Base-by-base conservation (phyloP, 2,329 filamentous ascomycete species). In the Fusarium veterinarium region DNA sequence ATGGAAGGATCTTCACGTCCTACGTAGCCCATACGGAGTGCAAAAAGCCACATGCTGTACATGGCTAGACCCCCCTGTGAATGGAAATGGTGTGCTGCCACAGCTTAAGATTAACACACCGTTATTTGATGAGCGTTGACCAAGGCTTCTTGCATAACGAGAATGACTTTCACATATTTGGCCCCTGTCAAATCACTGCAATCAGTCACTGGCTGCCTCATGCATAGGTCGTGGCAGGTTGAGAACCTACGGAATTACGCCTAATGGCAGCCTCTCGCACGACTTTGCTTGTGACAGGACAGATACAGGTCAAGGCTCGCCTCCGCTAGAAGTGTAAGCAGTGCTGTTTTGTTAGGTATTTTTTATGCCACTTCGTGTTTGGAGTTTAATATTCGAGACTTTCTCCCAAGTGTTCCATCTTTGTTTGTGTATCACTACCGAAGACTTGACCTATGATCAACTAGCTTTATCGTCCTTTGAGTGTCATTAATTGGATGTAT, bases 151-250 rank as follows among this genome's bases (percentile, higher is more conserved):
- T 53, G 41, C 20, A 64, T 41, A 31, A 46, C n/a, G 42, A 46
- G 33, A 23, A 66, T 60, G 19, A 13, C 28, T 45, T 51, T 30
- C n/a, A 72, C 33, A 40, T 48, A 40, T 55, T 20, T 25, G 10
- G 9, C 20, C 69, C 60, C 60, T 62, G 55, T 70, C 13, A 59
- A 31, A 42, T 14, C 12, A 25, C 33, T 48, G 12, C 33, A 42
- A 55, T 61, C 51, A 53, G 59, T 73, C 60, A 66, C 51, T 55
- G 40, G 35, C 9, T 52, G 35, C 28, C 45, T 59, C 52, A 58
- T 73, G 69, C 59, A 45, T 57, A 49, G 30, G 45, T 65, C 64
- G 64, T 72, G 69, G 64, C 69, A 72, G 44, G 46, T 44, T 16
- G 45, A 59, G 51, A 60, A 38, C 57, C 64, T 60, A 55, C 60